Evolutionary conservation across 345 rosid genomes (phyloP).

Genomic region (Fremontodendron californicum): DNA sequence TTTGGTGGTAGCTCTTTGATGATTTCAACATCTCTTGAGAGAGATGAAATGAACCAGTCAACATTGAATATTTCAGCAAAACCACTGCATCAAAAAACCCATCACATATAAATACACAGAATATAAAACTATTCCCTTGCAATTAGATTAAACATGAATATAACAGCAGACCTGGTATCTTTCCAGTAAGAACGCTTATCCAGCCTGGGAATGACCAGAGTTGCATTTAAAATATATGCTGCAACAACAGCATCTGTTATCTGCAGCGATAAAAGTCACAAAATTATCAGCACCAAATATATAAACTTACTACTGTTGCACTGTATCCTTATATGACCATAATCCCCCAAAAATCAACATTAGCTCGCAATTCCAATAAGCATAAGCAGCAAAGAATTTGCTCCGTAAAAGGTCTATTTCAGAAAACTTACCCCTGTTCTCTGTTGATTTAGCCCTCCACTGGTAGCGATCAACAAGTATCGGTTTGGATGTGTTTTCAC

Average conservation of each 20-base stretch:
- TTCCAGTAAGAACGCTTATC: slow-evolving; percentile 90
- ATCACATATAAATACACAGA: slow-evolving; percentile 7
- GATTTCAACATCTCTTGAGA: slow-evolving; percentile 58
- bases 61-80: slow-evolving; percentile 83
- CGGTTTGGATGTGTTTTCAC: slow-evolving; percentile 50
- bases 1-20: slow-evolving; percentile 57
- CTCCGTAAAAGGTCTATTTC: background rate
- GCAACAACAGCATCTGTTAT: slow-evolving; percentile 86
- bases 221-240: slow-evolving; percentile 88
- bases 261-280: slow-evolving; percentile 34
- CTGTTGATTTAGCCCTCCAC: slow-evolving; percentile 95
- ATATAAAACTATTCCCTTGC: background rate
- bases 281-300: slow-evolving; percentile 4
- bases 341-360: background rate
- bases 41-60: slow-evolving; percentile 71
- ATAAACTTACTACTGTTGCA: background rate
- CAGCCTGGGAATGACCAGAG: slow-evolving; percentile 79
- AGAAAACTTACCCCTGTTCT: slow-evolving; percentile 71
- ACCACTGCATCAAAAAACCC: slow-evolving; percentile 50
- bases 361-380: background rate
- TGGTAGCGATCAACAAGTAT: slow-evolving; percentile 76
- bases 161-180: slow-evolving; percentile 58
- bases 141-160: slow-evolving; percentile 2
- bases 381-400: background rate
- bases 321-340: background rate